These are phyloP conservation scores for Kluyveromyces aestuarii DNA, from an alignment of 805 yeast species.

Conservation along the genomic window DNA sequence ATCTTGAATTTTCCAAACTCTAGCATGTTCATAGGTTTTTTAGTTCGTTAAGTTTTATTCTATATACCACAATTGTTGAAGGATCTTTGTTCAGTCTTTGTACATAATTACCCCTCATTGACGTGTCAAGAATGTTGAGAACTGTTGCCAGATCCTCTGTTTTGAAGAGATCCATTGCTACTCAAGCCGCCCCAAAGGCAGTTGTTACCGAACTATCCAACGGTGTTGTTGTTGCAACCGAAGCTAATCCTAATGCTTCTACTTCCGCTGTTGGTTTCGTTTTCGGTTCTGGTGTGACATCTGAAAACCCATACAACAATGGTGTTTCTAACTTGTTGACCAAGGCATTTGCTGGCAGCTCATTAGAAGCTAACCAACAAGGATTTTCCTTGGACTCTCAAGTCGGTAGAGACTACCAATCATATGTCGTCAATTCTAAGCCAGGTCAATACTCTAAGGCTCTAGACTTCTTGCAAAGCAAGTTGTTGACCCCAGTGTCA, in stretches of 20 bases:
- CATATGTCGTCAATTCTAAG: slow-evolving; percentile 47
- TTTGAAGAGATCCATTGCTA: slow-evolving; percentile 19
- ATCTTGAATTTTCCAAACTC: neutral
- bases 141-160: slow-evolving; percentile 13
- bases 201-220: slow-evolving; percentile 63
- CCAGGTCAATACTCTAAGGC: slow-evolving; percentile 45
- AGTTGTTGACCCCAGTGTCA: slow-evolving; percentile 30
- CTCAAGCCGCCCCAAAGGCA: slow-evolving; percentile 42
- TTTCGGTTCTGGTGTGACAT: slow-evolving; percentile 68
- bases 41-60: too few relatives aligned
- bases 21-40: neutral
- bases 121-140: slow-evolving; percentile 13
- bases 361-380: slow-evolving; percentile 31
- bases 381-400: slow-evolving; percentile 52
- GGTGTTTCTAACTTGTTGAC: slow-evolving; percentile 67
- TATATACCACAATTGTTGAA: neutral
- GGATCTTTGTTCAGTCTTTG: neutral
- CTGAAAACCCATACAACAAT: slow-evolving; percentile 73
- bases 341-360: slow-evolving; percentile 35
- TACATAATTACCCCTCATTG: neutral
- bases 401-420: slow-evolving; percentile 55
- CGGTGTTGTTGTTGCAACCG: slow-evolving; percentile 69
- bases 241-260: slow-evolving; percentile 39
- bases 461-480: slow-evolving; percentile 40
- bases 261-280: slow-evolving; percentile 61